Evolutionary conservation across 768 basidiomycete species (phyloP).

Genomic region (Lepiota venenata): DNA sequence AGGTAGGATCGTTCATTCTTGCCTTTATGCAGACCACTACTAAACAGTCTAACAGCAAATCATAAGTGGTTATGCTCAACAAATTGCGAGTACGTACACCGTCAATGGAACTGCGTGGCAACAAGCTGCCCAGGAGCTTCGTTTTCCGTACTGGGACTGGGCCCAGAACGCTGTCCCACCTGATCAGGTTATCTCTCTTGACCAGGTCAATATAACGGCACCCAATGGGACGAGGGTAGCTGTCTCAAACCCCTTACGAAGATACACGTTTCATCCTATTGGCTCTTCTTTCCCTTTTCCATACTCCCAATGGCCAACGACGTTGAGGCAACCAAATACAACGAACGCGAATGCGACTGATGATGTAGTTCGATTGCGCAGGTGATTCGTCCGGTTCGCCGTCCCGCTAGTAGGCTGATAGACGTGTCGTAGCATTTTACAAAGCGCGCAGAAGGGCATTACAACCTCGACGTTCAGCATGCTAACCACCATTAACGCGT

Average conservation of each 20-base stretch:
- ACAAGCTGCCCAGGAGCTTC: slow-evolving; percentile 32
- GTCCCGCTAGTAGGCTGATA: too few species aligned
- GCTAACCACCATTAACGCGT: slow-evolving; percentile 28
- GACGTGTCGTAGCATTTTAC: too few species aligned
- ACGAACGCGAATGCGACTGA: too few species aligned
- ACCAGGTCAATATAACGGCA: slow-evolving; percentile 28
- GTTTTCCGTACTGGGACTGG: slow-evolving; percentile 55
- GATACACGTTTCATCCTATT: too few species aligned
- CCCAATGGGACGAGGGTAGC: slow-evolving; percentile 21
- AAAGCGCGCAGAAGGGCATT: slow-evolving; percentile 18
- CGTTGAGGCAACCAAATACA: too few species aligned
- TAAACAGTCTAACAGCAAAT: slow-evolving; percentile 37
- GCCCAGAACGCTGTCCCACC: slow-evolving; percentile 38
- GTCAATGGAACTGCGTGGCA: slow-evolving; percentile 8
- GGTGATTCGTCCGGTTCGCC: too few species aligned
- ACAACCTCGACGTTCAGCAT: slow-evolving; percentile 26
- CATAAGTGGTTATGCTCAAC: slow-evolving; percentile 33
- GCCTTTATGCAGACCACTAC: neutral
- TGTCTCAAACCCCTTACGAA: too few species aligned
- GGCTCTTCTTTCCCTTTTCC: too few species aligned
- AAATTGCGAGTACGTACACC: slow-evolving; percentile 37
- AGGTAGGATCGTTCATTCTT: slow-evolving; percentile 29
- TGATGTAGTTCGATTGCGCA: too few species aligned
- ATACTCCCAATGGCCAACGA: too few species aligned
- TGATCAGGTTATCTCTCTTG: slow-evolving; percentile 31